A percentile compares a stretch with the other conserved stretches of the same genome.
Conservation (phyloP, 306 rosid genomes). For the Hippophae tibetana region DNA sequence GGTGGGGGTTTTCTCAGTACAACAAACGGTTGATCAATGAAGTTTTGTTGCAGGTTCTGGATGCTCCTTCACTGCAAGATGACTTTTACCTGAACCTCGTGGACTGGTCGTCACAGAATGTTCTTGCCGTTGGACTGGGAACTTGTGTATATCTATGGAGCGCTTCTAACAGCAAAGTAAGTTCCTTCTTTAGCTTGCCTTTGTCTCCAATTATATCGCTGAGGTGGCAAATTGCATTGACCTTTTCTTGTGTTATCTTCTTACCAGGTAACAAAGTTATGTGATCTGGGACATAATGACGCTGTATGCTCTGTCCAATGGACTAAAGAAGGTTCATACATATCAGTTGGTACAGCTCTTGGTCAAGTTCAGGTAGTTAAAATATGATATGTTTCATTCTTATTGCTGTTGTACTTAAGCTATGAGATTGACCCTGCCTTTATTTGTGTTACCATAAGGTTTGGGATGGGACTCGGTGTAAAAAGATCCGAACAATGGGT, state of each 20-base stretch:
- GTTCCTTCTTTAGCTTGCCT: background rate
- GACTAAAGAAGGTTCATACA: conserved; percentile 92
- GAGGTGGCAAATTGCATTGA: background rate
- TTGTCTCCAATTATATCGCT: background rate
- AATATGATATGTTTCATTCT: background rate
- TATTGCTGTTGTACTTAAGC: background rate
- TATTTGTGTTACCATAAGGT: conserved; percentile 28
- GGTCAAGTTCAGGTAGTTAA: conserved; percentile 92
- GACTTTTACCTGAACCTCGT: conserved; percentile 96
- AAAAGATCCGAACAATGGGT: conserved; percentile 87
- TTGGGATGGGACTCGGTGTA: conserved; percentile 92
- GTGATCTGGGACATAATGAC: conserved; percentile 94
- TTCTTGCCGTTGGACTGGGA: conserved; percentile 89
- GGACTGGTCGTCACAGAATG: conserved; percentile 98
- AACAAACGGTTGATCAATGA: conserved; percentile 13
- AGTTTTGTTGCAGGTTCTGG: conserved; percentile 61
- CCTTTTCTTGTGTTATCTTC: background rate
- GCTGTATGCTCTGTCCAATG: conserved; percentile 96
- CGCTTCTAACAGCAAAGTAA: conserved; percentile 86
- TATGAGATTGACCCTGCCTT: conserved; percentile 10
- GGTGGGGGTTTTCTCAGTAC: background rate
- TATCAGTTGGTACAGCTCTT: conserved; percentile 75
- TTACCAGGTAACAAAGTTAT: conserved; percentile 78
- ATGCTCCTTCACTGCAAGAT: conserved; percentile 99
- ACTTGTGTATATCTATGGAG: conserved; percentile 95